Evolutionary conservation across 768 basidiomycete species (phyloP), one percentile per base, ranked within the genome.

Genomic region (Multifurca ochricompacta): DNA sequence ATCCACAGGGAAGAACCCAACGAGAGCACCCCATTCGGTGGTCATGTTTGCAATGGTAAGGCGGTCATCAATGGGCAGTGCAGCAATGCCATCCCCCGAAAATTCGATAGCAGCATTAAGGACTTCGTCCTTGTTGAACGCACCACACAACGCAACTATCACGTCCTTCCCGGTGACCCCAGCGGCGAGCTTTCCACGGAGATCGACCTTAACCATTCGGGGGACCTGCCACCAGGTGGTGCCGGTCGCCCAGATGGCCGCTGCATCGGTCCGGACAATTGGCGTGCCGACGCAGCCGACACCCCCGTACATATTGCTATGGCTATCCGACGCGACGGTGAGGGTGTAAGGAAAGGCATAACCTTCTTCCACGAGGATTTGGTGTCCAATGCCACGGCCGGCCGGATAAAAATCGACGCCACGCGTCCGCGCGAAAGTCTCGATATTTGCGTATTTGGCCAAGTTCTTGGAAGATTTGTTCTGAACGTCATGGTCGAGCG

Each of bases 171-270:
- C 96, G 0, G 92, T 94, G 2, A 98, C 95, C 3, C 96, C 96
- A 0, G 85, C 80, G 0, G 87, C 77, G 0, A 98, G 78, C 56
- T 72, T 74, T 6, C 95, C 95, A 53, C 77, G 79, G 45, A 99
- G 74, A 63, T 96, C 92, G 58, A 98, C 95, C 56, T 89, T 92
- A 67, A 99, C 81, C 80, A 97, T 93, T 4, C 91, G 81, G 13
- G 96, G 96, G 31, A 99, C 85, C 71, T 98, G 96, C 96, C 95
- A 98, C 96, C 96, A 99, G 1, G 96, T 98, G 68, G 88, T 91
- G 19, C 94, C 93, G 0, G 96, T 98, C 11, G 96, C 92, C 96
- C 96, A 99, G 10, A 99, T 77, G 19, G 88, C 95, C 0, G 92
- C 92, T 19, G 90, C 89, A 61, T 95, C 92, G 11, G 91, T 97